phyloP scores from a whole-genome alignment of 257 asterid species.

The Fraxinus cuspidata region DNA sequence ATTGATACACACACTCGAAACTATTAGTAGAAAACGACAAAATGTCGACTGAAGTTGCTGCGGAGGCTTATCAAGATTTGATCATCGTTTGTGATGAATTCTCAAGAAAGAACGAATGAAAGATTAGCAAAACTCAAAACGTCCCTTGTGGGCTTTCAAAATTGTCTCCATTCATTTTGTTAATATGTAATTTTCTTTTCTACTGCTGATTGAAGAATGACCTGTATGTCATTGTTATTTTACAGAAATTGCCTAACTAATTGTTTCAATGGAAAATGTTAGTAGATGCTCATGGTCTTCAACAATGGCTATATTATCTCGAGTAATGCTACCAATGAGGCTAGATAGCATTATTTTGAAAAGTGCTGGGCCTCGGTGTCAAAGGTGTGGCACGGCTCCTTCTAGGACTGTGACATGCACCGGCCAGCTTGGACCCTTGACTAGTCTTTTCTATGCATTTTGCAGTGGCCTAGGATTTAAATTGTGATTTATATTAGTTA shows the following conservation, averaged over 20 bases:
- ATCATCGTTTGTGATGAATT: constrained; percentile 19
- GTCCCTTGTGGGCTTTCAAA: constrained; percentile 5
- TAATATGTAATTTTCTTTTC: constrained; percentile 37
- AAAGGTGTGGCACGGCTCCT: too few species aligned
- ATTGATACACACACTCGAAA: constrained; percentile 28
- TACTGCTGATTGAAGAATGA: constrained; percentile 27
- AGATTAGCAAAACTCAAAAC: neutral
- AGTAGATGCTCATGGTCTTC: neutral
- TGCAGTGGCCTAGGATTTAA: too few species aligned
- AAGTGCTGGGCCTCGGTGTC: too few species aligned
- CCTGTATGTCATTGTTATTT: constrained; percentile 28
- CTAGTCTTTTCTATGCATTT: too few species aligned
- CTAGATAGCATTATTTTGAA: too few species aligned
- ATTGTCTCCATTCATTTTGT: constrained; percentile 58
- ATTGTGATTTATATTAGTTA: too few species aligned
- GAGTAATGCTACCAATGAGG: too few species aligned
- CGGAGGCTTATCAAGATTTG: constrained; percentile 27
- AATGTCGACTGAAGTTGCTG: constrained; percentile 19
- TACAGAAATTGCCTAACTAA: constrained; percentile 31
- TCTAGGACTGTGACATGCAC: too few species aligned
- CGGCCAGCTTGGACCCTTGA: too few species aligned
- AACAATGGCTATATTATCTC: neutral
- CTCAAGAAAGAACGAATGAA: constrained; percentile 20
- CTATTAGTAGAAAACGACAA: constrained; percentile 33
- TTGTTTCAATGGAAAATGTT: constrained; percentile 4